Conservation (phyloP, 371 early-diverging fungal species). For the Nosema muscidifuracis region DNA sequence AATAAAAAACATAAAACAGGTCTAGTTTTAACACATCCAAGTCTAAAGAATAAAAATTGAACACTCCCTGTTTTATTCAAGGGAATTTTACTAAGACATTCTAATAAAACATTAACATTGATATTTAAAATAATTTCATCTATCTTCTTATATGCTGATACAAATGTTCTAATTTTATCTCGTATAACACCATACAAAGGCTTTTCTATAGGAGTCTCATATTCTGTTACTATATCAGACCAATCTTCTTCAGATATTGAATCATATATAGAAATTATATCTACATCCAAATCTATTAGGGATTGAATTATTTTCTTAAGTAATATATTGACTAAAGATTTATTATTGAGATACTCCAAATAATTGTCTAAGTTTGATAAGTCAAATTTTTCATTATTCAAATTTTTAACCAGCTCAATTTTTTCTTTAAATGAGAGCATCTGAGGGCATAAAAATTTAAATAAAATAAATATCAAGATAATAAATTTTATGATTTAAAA, state of each 20-base stretch:
- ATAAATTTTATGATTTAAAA: not conserved
- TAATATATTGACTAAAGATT: not conserved
- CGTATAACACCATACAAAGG: constrained; percentile 12
- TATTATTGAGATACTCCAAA: not conserved
- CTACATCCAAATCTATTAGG: constrained; percentile 27
- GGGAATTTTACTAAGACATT: not conserved
- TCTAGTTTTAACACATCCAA: not conserved
- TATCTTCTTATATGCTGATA: constrained; percentile 13
- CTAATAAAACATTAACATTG: constrained; percentile 15
- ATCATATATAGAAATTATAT: constrained; percentile 28
- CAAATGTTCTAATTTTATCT: constrained; percentile 22
- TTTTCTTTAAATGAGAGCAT: constrained; percentile 15
- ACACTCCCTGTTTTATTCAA: constrained; percentile 10
- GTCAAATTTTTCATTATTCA: constrained; percentile 1
- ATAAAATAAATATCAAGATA: not conserved
- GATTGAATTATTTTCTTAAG: constrained; percentile 14
- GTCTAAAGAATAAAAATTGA: constrained; percentile 28
- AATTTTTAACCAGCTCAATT: not conserved
- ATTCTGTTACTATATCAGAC: constrained; percentile 21
- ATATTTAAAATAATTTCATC: constrained; percentile 11
- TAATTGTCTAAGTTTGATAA: constrained; percentile 7
- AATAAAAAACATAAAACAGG: constrained; percentile 28
- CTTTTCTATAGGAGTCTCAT: constrained; percentile 38
- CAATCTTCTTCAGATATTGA: constrained; percentile 29
- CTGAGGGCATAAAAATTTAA: not conserved